A percentile compares a stretch with the other conserved stretches of the same genome.
phyloP scores from a whole-genome alignment of 2,329 filamentous ascomycete genomes.

The Phaeosphaeria sp. region DNA sequence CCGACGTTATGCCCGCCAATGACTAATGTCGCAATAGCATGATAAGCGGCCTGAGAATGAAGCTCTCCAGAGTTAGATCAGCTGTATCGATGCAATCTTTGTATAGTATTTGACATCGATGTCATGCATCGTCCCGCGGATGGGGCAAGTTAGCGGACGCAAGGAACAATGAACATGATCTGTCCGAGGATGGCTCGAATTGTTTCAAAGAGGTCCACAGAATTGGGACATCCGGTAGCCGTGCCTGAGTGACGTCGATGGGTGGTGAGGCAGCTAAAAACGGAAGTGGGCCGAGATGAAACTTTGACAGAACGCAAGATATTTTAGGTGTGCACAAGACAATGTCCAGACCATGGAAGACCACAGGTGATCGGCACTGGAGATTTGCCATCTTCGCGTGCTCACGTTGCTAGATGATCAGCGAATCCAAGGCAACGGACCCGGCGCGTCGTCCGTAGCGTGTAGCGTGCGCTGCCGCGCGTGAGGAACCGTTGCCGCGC shows the following conservation, averaged over 20 bases:
- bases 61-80: not conserved
- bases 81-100: not conserved
- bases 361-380: not conserved
- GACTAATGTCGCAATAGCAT: too few relatives aligned
- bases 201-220: not conserved
- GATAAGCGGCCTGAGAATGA: too few relatives aligned
- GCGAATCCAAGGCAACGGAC: conserved; percentile 3
- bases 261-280: not conserved
- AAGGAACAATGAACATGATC: not conserved
- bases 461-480: conserved; percentile 15
- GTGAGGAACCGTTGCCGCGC: conserved; percentile 29
- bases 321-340: not conserved
- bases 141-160: not conserved
- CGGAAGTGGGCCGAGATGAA: conserved; percentile 2
- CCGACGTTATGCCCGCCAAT: too few relatives aligned
- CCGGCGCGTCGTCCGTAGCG: not conserved
- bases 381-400: not conserved
- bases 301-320: not conserved
- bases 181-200: not conserved
- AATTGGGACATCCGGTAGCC: not conserved
- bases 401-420: not conserved
- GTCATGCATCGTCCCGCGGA: not conserved
- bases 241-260: not conserved
- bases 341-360: not conserved
- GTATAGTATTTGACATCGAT: not conserved